These are phyloP conservation scores for Diaporthe vaccinii DNA, from an alignment of 2,329 filamentous ascomycete species.

Conservation along the genomic window DNA sequence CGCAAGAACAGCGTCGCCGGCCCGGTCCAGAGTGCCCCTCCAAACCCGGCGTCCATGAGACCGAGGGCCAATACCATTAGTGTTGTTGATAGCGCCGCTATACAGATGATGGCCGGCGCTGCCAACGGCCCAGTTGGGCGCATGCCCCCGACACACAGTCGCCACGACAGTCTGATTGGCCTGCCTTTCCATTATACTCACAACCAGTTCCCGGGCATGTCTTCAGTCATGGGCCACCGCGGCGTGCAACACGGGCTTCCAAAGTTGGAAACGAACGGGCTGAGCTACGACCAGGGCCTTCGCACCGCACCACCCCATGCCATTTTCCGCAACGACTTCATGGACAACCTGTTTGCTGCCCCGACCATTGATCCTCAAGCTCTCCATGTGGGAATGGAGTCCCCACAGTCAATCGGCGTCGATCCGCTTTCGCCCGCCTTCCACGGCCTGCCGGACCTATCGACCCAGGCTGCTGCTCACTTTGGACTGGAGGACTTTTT, in stretches of 20 bases:
- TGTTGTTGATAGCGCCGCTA: constrained; percentile 83
- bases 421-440: constrained; percentile 74
- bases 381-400: constrained; percentile 83
- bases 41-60: constrained; percentile 74
- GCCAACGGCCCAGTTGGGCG: constrained; percentile 67
- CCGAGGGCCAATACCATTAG: constrained; percentile 97
- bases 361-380: constrained; percentile 78
- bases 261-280: constrained; percentile 84
- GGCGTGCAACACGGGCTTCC: constrained; percentile 77
- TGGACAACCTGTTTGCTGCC: constrained; percentile 78
- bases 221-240: constrained; percentile 75
- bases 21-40: constrained; percentile 55
- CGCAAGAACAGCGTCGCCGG: constrained; percentile 93
- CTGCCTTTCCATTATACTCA: constrained; percentile 70
- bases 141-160: constrained; percentile 71
- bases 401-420: constrained; percentile 75
- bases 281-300: constrained; percentile 77
- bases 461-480: constrained; percentile 48
- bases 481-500: constrained; percentile 37
- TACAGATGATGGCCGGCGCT: constrained; percentile 76
- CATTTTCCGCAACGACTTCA: constrained; percentile 75
- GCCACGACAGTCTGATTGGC: constrained; percentile 81
- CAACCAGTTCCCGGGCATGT: constrained; percentile 76
- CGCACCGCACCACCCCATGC: constrained; percentile 81
- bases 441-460: constrained; percentile 69